Conservation (phyloP, 352 stramenopile genomes). For the Phytophthora pini region DNA sequence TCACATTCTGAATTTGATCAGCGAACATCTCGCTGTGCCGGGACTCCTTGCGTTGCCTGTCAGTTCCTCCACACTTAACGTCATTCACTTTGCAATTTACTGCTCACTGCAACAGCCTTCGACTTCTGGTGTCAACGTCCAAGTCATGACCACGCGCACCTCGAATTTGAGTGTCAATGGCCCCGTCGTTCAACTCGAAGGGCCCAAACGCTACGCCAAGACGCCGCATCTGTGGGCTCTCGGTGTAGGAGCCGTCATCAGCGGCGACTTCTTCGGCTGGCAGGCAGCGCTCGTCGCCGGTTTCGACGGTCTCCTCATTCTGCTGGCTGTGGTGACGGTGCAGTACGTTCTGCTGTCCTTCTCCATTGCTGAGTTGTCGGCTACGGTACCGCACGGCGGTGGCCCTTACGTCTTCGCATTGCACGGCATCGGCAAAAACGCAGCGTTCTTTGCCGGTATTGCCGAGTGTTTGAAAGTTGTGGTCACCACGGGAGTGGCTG, state of each 20-base stretch:
- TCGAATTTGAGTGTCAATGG: slow-evolving; percentile 38
- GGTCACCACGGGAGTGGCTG: slow-evolving; percentile 55
- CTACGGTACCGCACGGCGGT: slow-evolving; percentile 54
- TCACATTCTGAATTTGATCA: slow-evolving; percentile 18
- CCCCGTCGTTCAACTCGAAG: slow-evolving; percentile 11
- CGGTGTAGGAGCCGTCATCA: slow-evolving; percentile 67
- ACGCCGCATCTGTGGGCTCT: slow-evolving; percentile 64
- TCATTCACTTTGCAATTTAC: slow-evolving; percentile 30
- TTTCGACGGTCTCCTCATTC: slow-evolving; percentile 64
- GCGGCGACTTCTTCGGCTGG: slow-evolving; percentile 71
- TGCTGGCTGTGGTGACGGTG: slow-evolving; percentile 59
- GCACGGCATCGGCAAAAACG: slow-evolving; percentile 54
- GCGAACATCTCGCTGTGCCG: slow-evolving; percentile 15
- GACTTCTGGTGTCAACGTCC: neutral
- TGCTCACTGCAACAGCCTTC: neutral
- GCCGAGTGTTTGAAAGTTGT: slow-evolving; percentile 68
- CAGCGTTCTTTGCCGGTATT: slow-evolving; percentile 64
- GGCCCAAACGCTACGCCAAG: slow-evolving; percentile 55
- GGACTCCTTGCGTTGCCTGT: neutral
- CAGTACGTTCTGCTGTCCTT: slow-evolving; percentile 71
- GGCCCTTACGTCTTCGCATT: slow-evolving; percentile 69
- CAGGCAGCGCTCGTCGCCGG: slow-evolving; percentile 56
- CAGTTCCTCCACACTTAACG: neutral
- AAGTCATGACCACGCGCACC: slow-evolving; percentile 25
- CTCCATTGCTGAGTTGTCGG: slow-evolving; percentile 68